Evolutionary conservation across 2,329 filamentous ascomycete species (phyloP), one percentile per base, ranked within the genome.

Genomic region (Cercospora nicotianae): DNA sequence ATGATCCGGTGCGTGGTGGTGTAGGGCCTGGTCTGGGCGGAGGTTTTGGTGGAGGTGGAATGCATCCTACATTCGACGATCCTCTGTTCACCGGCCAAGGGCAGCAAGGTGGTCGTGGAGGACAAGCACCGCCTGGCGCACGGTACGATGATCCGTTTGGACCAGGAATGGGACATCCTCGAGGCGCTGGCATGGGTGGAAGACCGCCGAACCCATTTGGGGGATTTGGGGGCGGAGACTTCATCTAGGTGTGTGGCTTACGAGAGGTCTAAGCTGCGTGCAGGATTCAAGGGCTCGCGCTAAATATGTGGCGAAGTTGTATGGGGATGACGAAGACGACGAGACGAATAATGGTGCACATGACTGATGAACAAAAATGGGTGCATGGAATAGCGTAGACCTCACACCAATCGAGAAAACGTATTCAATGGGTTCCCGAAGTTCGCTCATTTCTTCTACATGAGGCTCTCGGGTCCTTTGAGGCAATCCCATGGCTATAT

Each of bases 21-120:
- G 83, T 85, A 59, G 81, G 87, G n/a, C 81, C 80, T 53, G 85
- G 87, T 0, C 79, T 88, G 5, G 83, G 84, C 23, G 81, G 84
- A n/a, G 83, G 61, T 7, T 69, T 72, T 0, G 87, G 87, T 13
- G 86, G 89, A 20, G 86, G 86, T 12, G 95, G 95, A 0, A 99
- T 99, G 95, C 92, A 97, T 79, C 95, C 95, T 0, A 96, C 94
- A 0, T 95, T 97, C 77, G 93, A 97, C 74, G 94, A 98, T 76
- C 93, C 92, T 6, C 80, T 97, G 59, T 97, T 97, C 77, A 86
- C 85, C 6, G 84, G 83, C 1, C 80, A 82, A 1, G 82, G 83
- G 2, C 79, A 80, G 39, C 62, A 55, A 26, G 62, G 53, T 30
- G 62, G 62, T 4, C 51, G 33, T 16, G 83, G 78, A 16, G 79